phyloP scores from a whole-genome alignment of 768 basidiomycete genomes.

The Paxillus ammoniavirescens region DNA sequence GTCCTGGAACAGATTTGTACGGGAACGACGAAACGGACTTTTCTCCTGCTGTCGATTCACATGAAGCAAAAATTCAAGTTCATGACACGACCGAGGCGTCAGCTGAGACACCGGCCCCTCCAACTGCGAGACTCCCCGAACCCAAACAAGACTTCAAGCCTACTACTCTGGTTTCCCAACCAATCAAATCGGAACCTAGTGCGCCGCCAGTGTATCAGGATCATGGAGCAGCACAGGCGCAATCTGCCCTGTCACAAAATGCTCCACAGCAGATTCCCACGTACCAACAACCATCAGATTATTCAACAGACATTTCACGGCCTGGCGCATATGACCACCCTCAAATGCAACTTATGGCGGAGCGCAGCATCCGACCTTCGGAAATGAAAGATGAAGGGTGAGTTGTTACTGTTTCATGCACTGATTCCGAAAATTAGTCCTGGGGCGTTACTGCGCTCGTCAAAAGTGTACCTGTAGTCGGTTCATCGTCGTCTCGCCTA shows the following conservation, averaged over 20 bases:
- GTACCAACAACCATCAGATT: slow-evolving; percentile 68
- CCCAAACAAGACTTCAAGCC: slow-evolving; percentile 17
- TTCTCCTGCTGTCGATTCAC: slow-evolving; percentile 43
- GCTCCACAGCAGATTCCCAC: slow-evolving; percentile 73
- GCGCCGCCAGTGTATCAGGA: slow-evolving; percentile 18
- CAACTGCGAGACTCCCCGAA: slow-evolving; percentile 19
- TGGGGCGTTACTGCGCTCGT: slow-evolving; percentile 15
- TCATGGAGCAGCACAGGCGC: not conserved
- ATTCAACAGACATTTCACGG: slow-evolving; percentile 35
- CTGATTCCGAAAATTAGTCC: slow-evolving; percentile 13
- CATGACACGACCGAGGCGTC: slow-evolving; percentile 26
- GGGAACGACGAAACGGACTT: slow-evolving; percentile 60
- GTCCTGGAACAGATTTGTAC: slow-evolving; percentile 58
- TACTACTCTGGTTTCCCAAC: slow-evolving; percentile 8
- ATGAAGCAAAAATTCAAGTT: slow-evolving; percentile 31
- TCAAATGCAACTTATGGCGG: slow-evolving; percentile 35
- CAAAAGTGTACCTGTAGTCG: slow-evolving; percentile 37
- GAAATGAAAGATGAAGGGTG: slow-evolving; percentile 99
- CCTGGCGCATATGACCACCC: slow-evolving; percentile 42
- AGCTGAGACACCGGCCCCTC: slow-evolving; percentile 18
- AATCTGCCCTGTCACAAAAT: slow-evolving; percentile 36
- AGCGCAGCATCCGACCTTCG: slow-evolving; percentile 73
- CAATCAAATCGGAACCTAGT: slow-evolving; percentile 8
- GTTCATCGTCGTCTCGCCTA: slow-evolving; percentile 40
- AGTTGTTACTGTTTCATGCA: slow-evolving; percentile 38